A percentile compares a stretch with the other conserved stretches of the same genome.
Evolutionary conservation across 257 asterid species (phyloP).

Genomic region (Plectranthus barbatus): DNA sequence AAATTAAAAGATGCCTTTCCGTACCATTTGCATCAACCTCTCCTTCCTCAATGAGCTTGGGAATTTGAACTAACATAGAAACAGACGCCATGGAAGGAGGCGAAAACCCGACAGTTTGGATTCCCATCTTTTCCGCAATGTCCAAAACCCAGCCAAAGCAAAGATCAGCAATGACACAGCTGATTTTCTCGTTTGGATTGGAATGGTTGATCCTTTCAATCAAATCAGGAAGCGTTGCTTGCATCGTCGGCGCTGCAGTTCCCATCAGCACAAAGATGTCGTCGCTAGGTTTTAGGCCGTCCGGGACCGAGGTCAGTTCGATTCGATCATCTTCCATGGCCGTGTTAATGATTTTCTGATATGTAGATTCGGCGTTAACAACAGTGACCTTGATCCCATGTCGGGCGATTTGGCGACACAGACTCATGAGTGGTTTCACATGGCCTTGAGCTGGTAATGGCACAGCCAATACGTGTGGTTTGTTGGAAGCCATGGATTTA

Average conservation of each 20-base stretch:
- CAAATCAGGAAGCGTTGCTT: constrained; percentile 13
- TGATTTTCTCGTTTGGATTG: no score
- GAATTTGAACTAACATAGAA: neutral
- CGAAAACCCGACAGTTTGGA: constrained; percentile 7
- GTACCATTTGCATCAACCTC: constrained; percentile 15
- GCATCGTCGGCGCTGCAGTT: constrained; percentile 10
- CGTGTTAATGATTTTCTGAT: neutral
- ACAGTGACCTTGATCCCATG: constrained; percentile 9
- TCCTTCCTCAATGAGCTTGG: constrained; percentile 19
- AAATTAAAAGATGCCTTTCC: no score
- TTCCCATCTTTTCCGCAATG: constrained; percentile 16
- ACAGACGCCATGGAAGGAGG: constrained; percentile 13
- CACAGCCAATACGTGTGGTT: no score
- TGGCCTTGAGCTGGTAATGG: no score
- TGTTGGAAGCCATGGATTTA: no score
- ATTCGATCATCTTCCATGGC: neutral
- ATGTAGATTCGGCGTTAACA: neutral
- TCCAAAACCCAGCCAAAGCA: constrained; percentile 25
- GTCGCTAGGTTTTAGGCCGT: neutral
- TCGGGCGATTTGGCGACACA: constrained; percentile 4
- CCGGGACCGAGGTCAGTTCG: neutral
- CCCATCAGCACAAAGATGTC: constrained; percentile 8
- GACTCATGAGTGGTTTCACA: no score
- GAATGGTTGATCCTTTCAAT: constrained; percentile 18
- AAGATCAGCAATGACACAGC: constrained; percentile 32